A percentile compares a stretch with the other conserved stretches of the same genome.
phyloP scores from a whole-genome alignment of 2,329 filamentous ascomycete genomes.

The Mycogone perniciosa region DNA sequence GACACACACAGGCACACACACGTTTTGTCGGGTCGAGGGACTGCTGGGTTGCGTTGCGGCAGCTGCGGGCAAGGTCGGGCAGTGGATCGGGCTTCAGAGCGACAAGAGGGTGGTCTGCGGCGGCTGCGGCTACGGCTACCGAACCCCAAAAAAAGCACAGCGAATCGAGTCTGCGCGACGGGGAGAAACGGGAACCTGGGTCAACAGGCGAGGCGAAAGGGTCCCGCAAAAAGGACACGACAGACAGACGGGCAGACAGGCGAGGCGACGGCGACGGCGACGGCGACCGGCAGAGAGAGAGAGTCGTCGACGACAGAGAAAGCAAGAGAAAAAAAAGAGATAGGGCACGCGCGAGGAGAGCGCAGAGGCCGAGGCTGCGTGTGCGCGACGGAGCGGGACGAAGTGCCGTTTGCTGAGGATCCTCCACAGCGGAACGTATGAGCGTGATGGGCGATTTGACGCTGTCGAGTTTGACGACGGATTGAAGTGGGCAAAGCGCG shows the following conservation, averaged over 20 bases:
- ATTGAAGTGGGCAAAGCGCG: constrained; percentile 31
- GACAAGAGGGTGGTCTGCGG: too few species aligned
- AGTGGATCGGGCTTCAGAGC: too few species aligned
- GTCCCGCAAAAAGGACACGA: not conserved
- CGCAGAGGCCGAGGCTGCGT: not conserved
- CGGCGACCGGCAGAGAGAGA: not conserved
- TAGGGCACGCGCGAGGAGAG: not conserved
- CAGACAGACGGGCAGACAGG: not conserved
- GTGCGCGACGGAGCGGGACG: not conserved
- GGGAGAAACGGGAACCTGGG: not conserved
- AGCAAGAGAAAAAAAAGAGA: not conserved
- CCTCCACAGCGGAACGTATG: not conserved
- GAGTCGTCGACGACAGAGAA: not conserved
- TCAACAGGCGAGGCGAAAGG: not conserved
- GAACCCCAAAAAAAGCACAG: not conserved
- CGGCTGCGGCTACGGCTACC: too few species aligned
- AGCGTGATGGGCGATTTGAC: not conserved
- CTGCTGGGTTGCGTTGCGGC: not conserved
- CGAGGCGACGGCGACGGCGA: not conserved
- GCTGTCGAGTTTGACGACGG: constrained; percentile 20
- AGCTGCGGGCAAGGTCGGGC: not conserved
- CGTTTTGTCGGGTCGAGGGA: not conserved
- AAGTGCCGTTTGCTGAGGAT: too few species aligned
- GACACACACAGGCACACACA: constrained; percentile 7
- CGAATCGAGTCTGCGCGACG: constrained; percentile 6